Evolutionary conservation across 257 asterid species (phyloP).

Genomic region (Scutellaria barbata): DNA sequence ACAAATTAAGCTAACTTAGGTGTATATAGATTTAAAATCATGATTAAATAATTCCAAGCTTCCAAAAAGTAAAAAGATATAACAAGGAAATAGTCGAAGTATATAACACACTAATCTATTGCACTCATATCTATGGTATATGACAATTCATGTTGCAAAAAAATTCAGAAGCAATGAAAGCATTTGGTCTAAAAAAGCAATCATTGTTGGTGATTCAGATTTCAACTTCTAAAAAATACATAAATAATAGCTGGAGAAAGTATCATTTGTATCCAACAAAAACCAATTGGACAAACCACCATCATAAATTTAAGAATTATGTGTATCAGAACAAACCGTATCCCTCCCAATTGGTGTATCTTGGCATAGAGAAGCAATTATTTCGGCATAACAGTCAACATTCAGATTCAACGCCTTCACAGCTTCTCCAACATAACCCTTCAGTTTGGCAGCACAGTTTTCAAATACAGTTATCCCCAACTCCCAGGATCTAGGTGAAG

Average conservation of each 20-base stretch:
- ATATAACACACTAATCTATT: neutral
- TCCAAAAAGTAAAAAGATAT: neutral
- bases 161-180: neutral
- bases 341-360: constrained; percentile 38
- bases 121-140: neutral
- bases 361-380: constrained; percentile 41
- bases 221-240: neutral
- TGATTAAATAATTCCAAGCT: neutral
- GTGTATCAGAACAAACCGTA: constrained; percentile 44
- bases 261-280: neutral
- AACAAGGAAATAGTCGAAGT: neutral
- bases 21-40: neutral
- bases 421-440: constrained; percentile 40
- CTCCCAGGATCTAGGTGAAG: constrained; percentile 43
- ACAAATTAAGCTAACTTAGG: neutral
- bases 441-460: constrained; percentile 41
- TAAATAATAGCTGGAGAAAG: neutral
- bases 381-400: constrained; percentile 38
- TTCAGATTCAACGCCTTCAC: constrained; percentile 40
- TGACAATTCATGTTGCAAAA: neutral
- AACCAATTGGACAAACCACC: constrained; percentile 3
- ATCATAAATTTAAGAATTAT: neutral
- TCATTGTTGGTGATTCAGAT: neutral
- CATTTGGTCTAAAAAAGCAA: neutral
- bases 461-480: constrained; percentile 45